These are phyloP conservation scores for Aspergillus brasiliensis DNA, from an alignment of 2,329 filamentous ascomycete genomes.

Conservation along the genomic window DNA sequence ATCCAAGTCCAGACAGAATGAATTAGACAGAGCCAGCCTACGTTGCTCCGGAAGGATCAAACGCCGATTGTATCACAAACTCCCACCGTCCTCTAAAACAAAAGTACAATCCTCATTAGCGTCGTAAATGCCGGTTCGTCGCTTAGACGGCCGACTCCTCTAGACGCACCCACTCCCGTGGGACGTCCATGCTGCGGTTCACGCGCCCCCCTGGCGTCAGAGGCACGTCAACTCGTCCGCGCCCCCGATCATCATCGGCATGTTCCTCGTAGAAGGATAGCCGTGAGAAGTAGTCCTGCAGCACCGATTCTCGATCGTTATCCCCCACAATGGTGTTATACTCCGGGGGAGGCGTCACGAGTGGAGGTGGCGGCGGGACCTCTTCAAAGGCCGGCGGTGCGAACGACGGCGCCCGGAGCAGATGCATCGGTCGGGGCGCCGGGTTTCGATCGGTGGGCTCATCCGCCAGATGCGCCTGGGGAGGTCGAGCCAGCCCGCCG, in stretches of 20 bases:
- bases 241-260: slow-evolving; percentile 54
- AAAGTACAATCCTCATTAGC: background rate
- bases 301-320: slow-evolving; percentile 64
- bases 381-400: slow-evolving; percentile 86
- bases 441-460: slow-evolving; percentile 50
- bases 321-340: slow-evolving; percentile 77
- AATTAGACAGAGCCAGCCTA: background rate
- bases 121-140: background rate
- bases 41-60: background rate
- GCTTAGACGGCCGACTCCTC: slow-evolving; percentile 29
- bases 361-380: slow-evolving; percentile 71
- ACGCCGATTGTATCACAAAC: background rate
- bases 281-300: slow-evolving; percentile 86
- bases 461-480: slow-evolving; percentile 52
- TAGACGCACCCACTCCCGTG: slow-evolving; percentile 55
- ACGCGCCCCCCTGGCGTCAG: slow-evolving; percentile 65
- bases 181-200: slow-evolving; percentile 66
- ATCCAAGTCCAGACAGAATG: background rate
- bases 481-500: slow-evolving; percentile 48
- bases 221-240: slow-evolving; percentile 57
- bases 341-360: slow-evolving; percentile 79
- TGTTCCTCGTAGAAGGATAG: slow-evolving; percentile 68
- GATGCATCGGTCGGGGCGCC: slow-evolving; percentile 72
- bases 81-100: slow-evolving; percentile 1
- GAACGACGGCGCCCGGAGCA: slow-evolving; percentile 80